Conservation (phyloP, 192 early-diverging fungal genomes). For the Cladochytrium replicatum region DNA sequence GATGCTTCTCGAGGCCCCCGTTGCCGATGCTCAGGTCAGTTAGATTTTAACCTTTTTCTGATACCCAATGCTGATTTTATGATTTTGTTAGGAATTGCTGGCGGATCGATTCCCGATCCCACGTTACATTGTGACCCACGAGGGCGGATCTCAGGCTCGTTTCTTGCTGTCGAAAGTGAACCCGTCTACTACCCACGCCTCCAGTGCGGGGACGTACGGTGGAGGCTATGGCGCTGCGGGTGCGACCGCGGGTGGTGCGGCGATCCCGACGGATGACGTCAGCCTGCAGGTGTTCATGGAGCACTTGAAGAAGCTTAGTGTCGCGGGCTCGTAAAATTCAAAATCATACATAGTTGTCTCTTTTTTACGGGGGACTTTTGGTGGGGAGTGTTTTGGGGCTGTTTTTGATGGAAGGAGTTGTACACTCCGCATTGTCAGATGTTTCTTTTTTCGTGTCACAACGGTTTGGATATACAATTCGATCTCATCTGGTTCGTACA, state of each 20-base stretch:
- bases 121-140: conserved; percentile 94
- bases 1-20: conserved; percentile 81
- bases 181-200: conserved; percentile 88
- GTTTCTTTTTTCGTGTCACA: too few species aligned
- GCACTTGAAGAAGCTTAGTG: conserved; percentile 74
- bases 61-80: conserved; percentile 5
- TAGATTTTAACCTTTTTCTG: not conserved
- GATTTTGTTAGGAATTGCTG: conserved; percentile 65
- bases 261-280: conserved; percentile 97
- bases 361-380: too few species aligned
- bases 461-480: too few species aligned
- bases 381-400: too few species aligned
- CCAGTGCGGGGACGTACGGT: conserved; percentile 22
- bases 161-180: conserved; percentile 98
- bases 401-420: too few species aligned
- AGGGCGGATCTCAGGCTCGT: conserved; percentile 93
- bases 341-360: too few species aligned
- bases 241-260: conserved; percentile 61
- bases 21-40: conserved; percentile 63
- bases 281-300: conserved; percentile 96
- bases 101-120: conserved; percentile 94
- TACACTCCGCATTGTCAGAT: too few species aligned
- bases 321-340: conserved; percentile 30
- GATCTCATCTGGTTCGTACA: too few species aligned
- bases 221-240: conserved; percentile 48